A percentile compares a stretch with the other conserved stretches of the same genome.
Evolutionary conservation across 2,329 filamentous ascomycete genomes (phyloP).

Genomic region (Cercospora sp.): DNA sequence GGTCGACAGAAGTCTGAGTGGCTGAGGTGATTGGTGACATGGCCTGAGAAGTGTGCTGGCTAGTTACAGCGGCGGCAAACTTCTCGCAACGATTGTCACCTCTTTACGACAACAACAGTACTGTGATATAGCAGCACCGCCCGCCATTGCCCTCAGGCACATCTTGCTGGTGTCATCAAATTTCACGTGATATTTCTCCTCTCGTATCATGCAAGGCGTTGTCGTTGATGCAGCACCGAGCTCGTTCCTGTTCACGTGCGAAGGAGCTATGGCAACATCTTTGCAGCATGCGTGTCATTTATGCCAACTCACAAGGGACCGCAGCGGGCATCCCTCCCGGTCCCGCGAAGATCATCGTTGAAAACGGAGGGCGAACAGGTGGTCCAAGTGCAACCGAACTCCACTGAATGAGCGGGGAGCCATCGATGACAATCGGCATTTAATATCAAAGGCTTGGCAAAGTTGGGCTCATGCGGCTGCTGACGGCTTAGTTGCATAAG

Average conservation of each 20-base stretch:
- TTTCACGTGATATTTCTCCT: not conserved
- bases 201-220: not conserved
- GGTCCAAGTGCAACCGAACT: not conserved
- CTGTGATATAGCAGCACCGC: not conserved
- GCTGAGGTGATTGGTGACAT: not conserved
- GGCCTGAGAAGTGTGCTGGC: not conserved
- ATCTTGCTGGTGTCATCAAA: not conserved
- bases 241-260: not conserved
- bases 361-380: not conserved
- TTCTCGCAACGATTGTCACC: not conserved
- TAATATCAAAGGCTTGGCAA: not conserved
- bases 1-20: not conserved
- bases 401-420: not conserved
- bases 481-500: not conserved
- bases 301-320: not conserved
- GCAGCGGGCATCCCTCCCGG: not conserved
- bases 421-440: not conserved
- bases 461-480: not conserved
- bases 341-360: not conserved
- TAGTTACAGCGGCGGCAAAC: not conserved
- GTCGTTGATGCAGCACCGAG: not conserved
- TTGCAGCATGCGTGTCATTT: not conserved
- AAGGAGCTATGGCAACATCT: not conserved
- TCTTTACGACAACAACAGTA: not conserved
- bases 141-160: not conserved